Evolutionary conservation across 805 yeast genomes (phyloP).

Genomic region (Helenozyma baotianmanensis): DNA sequence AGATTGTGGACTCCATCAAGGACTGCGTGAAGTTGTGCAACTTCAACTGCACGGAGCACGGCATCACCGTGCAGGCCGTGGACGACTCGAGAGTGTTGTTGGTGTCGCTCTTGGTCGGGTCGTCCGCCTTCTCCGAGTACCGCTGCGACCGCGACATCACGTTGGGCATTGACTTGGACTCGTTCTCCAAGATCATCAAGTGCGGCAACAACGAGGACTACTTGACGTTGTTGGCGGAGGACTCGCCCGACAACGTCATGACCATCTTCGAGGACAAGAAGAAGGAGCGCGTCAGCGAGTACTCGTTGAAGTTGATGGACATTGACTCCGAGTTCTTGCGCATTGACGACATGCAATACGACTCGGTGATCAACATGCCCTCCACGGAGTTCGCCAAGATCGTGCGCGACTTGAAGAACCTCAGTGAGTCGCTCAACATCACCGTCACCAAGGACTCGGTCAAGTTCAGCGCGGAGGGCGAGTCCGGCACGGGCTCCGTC

Average conservation of each 20-base stretch:
- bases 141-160: constrained; percentile 94
- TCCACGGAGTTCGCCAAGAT: constrained; percentile 83
- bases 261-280: constrained; percentile 86
- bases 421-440: constrained; percentile 84
- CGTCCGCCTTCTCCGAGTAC: constrained; percentile 83
- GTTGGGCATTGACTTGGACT: constrained; percentile 83
- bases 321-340: constrained; percentile 91
- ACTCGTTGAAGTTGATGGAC: constrained; percentile 87
- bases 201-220: constrained; percentile 90
- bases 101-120: constrained; percentile 82
- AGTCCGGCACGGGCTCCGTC: constrained; percentile 82
- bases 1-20: constrained; percentile 87
- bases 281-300: constrained; percentile 90
- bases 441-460: constrained; percentile 89
- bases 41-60: constrained; percentile 93
- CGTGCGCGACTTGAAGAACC: constrained; percentile 78
- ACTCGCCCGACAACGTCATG: constrained; percentile 72
- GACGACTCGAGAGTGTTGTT: constrained; percentile 94
- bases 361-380: constrained; percentile 82
- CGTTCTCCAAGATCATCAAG: constrained; percentile 82
- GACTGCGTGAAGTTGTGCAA: constrained; percentile 94
- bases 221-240: constrained; percentile 86
- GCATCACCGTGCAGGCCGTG: constrained; percentile 94
- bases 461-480: constrained; percentile 87
- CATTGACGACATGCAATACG: constrained; percentile 91